Base-by-base conservation (phyloP, 805 yeast genomes). In the Candida multigemmis region DNA sequence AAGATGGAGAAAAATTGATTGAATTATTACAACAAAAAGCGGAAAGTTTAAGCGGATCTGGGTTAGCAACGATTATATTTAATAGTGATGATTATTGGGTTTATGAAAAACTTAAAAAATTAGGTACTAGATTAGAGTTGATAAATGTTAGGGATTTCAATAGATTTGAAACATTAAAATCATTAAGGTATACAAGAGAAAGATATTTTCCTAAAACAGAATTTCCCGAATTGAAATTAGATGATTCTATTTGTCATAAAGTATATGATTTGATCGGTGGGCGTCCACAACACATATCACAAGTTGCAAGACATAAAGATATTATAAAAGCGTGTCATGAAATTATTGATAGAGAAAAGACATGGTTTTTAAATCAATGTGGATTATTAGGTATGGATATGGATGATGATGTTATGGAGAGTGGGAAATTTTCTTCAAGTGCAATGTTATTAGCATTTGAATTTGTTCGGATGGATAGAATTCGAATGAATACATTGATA, bases 391-490 rank as follows among this genome's bases (percentile, higher is more conserved):
- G 93, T 2, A 65, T 63, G 37, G 73, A 64, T 12, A 81, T 83
- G 94, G 94, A 83, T 44, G 94, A 83, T 42, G 94, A 83, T 53
- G 94, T 83, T 5, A 79, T 81, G 81, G 87, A 79, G 35, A 65
- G 69, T 35, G 93, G 93, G 4, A 82, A 81, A 48, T 81, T 81
- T 40, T 64, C 85, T 2, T 58, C 75, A 6, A 64, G 80, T 22
- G 87, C 89, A 10, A 78, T 81, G 86, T 53, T 76, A 5, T 53
- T 81, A 29, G 75, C 79, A 71, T 60, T 70, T 30, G 82, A 68
- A 33, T 65, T 82, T 41, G 91, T 81, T 3, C 70, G 72, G n/a
- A 67, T 78, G 72, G 84, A 78, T 39, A 45, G 66, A 16, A 40
- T 47, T 12, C 40, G 63, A 12, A 36, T 54, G 27, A 45, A 38